These are phyloP conservation scores for Stevia rebaudiana DNA, from an alignment of 140 eudicot species.

Conservation along the genomic window DNA sequence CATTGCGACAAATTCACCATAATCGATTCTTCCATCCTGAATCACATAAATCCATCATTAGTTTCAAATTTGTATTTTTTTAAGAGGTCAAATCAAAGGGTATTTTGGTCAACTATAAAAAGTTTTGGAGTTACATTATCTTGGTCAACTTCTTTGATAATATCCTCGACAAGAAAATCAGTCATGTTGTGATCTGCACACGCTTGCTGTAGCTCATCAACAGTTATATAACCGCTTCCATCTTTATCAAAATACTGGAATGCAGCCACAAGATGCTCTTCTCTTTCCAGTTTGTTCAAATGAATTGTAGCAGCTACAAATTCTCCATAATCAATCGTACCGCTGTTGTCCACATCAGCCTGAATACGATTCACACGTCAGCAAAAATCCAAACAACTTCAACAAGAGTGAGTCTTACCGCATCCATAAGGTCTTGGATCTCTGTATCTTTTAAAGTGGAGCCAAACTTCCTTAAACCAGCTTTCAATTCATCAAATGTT, in stretches of 20 bases:
- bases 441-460: constrained; percentile 91
- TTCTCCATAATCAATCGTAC: constrained; percentile 95
- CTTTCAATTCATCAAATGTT: constrained; percentile 95
- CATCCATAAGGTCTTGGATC: constrained; percentile 97
- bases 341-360: constrained; percentile 96
- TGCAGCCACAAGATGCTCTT: constrained; percentile 87
- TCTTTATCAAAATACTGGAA: constrained; percentile 87
- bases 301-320: constrained; percentile 91
- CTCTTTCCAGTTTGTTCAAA: constrained; percentile 89
- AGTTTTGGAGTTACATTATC: constrained; percentile 51
- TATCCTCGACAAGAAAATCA: constrained; percentile 72
- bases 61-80: too few relatives aligned
- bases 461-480: constrained; percentile 89
- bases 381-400: background rate
- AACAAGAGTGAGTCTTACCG: constrained; percentile 40
- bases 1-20: constrained; percentile 95
- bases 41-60: constrained; percentile 2
- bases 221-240: constrained; percentile 88
- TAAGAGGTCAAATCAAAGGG: too few relatives aligned
- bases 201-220: constrained; percentile 95
- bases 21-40: constrained; percentile 93
- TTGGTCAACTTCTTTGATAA: constrained; percentile 93
- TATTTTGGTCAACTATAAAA: too few relatives aligned
- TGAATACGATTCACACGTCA: constrained; percentile 32
- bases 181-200: constrained; percentile 75